Evolutionary conservation across 2,329 filamentous ascomycete genomes (phyloP).

Genomic region (Myriosclerotinia duriaeana): DNA sequence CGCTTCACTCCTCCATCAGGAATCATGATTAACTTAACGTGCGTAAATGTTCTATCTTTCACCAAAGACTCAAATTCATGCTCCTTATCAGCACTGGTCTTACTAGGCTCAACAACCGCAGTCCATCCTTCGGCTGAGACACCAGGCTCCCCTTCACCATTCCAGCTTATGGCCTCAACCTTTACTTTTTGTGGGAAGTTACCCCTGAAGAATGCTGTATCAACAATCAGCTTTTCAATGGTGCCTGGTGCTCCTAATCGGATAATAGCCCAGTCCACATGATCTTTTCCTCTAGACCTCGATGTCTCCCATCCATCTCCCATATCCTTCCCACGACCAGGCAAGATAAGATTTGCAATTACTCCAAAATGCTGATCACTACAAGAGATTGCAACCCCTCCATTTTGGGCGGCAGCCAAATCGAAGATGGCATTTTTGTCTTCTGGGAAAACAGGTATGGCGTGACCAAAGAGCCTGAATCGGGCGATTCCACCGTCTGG

Average conservation of each 20-base stretch:
- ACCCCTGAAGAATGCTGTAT: constrained; percentile 80
- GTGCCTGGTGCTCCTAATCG: constrained; percentile 65
- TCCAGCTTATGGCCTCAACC: constrained; percentile 61
- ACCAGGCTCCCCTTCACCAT: constrained; percentile 53
- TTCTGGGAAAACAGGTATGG: constrained; percentile 72
- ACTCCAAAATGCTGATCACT: constrained; percentile 84
- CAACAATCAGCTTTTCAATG: constrained; percentile 67
- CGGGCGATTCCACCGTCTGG: constrained; percentile 81
- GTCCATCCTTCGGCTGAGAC: constrained; percentile 62
- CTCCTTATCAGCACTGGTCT: constrained; percentile 70
- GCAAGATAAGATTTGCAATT: constrained; percentile 76
- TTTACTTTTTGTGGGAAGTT: constrained; percentile 79
- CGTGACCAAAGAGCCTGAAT: constrained; percentile 74
- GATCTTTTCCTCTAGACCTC: constrained; percentile 66
- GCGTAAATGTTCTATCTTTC: constrained; percentile 64
- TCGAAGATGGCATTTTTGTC: constrained; percentile 67
- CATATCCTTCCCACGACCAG: constrained; percentile 79
- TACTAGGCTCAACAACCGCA: constrained; percentile 64
- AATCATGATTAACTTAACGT: constrained; percentile 82
- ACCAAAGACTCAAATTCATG: constrained; percentile 61
- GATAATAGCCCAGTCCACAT: constrained; percentile 80
- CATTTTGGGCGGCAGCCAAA: constrained; percentile 75
- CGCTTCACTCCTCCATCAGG: constrained; percentile 92
- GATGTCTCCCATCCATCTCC: constrained; percentile 86
- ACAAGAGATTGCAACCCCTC: constrained; percentile 71